Evolutionary conservation across 2,329 filamentous ascomycete species (phyloP), one percentile per base, ranked within the genome.

Genomic region (Endocalyx cinctus): DNA sequence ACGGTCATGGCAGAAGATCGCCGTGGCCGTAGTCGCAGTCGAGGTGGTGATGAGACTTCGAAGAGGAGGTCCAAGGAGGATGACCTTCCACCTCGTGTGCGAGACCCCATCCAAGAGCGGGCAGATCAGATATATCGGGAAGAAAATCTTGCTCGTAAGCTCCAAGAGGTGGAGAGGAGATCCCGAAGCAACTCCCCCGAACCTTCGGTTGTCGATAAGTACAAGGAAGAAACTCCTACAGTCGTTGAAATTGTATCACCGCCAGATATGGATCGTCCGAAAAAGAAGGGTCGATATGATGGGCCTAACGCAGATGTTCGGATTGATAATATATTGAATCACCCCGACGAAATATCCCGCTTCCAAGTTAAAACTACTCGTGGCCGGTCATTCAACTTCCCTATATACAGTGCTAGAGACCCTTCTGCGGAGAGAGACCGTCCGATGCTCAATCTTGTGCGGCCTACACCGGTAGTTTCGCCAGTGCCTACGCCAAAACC

Each of bases 281-380:
- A 65, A 25, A 47, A 51, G 37, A 70, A 70, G 55, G 69, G 64
- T 34, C 67, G 57, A 7, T 82, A 73, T 36, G 73, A 72, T 41
- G 71, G 58, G 6, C 78, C 78, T 2, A 66, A 82, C 47, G 78
- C 78, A n/a, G 78, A 82, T 51, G 76, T 82, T 33, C 64, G 62
- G 32, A 72, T 80, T 38, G 77, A 82, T 50, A 71, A 79, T 45
- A 58, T 72, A 39, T 66, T 81, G 40, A 63, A 67, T 33, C 45
- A 54, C 31, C 78, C 78, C 5, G 54, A 55, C 25, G 71, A 80
- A 18, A 55, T 77, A 34, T 41, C 55, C 37, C 54, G 51, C 27
- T 62, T 67, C 50, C 45, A 41, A 20, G 45, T 54, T 8, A 46
- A 54, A 13, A 33, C 41, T 29, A 42, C 39, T 20, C 48, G 45